These are phyloP conservation scores for Oenanthe sinensis DNA, from an alignment of 129 eudicot species.

Conservation along the genomic window DNA sequence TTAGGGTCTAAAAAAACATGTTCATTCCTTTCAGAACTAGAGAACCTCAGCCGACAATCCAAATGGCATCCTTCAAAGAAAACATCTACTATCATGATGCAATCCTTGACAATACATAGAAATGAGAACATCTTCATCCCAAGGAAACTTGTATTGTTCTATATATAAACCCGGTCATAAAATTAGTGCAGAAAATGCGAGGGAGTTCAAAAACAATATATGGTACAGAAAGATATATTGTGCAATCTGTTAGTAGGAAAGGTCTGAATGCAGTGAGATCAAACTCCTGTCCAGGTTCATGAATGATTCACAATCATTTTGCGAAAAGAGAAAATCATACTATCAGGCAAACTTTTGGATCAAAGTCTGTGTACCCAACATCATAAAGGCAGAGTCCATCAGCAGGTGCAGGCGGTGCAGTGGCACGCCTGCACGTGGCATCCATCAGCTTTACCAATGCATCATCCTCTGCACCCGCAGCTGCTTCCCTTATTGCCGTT, in stretches of 20 bases:
- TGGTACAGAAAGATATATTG: too few species aligned
- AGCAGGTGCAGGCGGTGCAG: constrained; percentile 98
- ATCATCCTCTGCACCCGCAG: constrained; percentile 94
- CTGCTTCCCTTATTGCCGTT: constrained; percentile 87
- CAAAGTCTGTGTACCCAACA: constrained; percentile 75
- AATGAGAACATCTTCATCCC: too few species aligned
- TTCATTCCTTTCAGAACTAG: too few species aligned
- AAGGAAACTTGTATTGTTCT: too few species aligned
- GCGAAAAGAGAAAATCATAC: constrained; percentile 12
- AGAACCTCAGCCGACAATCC: too few species aligned
- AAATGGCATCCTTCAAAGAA: too few species aligned
- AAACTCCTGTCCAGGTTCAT: background rate
- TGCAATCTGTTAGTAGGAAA: background rate
- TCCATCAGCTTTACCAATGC: constrained; percentile 81
- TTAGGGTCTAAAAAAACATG: too few species aligned
- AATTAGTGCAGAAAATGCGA: background rate
- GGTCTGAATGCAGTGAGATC: background rate
- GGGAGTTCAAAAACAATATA: too few species aligned
- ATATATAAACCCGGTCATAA: background rate
- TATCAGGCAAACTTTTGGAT: constrained; percentile 45
- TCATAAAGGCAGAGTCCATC: constrained; percentile 95
- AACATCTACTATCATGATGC: too few species aligned
- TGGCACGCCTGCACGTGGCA: constrained; percentile 94
- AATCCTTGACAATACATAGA: too few species aligned
- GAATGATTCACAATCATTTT: background rate